Conservation (phyloP, 2,329 filamentous ascomycete species). For the Ceratocystis huliohia region DNA sequence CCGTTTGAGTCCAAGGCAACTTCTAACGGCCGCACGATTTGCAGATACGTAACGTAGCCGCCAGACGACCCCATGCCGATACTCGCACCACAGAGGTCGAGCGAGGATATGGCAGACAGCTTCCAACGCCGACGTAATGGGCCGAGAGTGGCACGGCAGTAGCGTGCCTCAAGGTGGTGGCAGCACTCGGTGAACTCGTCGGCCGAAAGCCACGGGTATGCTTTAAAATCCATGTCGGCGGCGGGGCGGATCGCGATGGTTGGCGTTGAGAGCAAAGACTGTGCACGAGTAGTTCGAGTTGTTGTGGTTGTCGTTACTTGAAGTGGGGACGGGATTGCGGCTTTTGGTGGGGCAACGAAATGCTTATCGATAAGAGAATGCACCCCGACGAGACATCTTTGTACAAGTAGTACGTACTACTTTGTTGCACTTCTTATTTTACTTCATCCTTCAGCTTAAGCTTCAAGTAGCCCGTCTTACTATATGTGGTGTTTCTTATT, state of each 20-base stretch:
- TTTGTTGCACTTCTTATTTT: not conserved
- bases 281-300: not conserved
- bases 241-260: not conserved
- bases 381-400: not conserved
- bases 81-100: constrained; percentile 34
- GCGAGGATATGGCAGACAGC: constrained; percentile 39
- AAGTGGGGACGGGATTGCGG: not conserved
- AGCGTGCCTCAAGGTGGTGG: constrained; percentile 46
- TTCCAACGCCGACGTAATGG: constrained; percentile 42
- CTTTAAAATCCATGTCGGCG: constrained; percentile 32
- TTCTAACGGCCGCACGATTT: constrained; percentile 44
- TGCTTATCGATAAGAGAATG: not conserved
- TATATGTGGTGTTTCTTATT: not conserved
- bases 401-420: not conserved
- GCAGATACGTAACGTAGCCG: constrained; percentile 40
- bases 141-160: constrained; percentile 46
- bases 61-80: constrained; percentile 25
- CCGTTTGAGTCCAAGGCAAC: constrained; percentile 33
- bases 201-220: constrained; percentile 48
- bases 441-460: not conserved
- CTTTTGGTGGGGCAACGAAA: not conserved
- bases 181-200: constrained; percentile 55
- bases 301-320: not conserved
- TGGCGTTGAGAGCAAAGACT: not conserved
- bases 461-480: not conserved